Evolutionary conservation across 805 yeast genomes (phyloP).

Genomic region (Candida taoyuanica): DNA sequence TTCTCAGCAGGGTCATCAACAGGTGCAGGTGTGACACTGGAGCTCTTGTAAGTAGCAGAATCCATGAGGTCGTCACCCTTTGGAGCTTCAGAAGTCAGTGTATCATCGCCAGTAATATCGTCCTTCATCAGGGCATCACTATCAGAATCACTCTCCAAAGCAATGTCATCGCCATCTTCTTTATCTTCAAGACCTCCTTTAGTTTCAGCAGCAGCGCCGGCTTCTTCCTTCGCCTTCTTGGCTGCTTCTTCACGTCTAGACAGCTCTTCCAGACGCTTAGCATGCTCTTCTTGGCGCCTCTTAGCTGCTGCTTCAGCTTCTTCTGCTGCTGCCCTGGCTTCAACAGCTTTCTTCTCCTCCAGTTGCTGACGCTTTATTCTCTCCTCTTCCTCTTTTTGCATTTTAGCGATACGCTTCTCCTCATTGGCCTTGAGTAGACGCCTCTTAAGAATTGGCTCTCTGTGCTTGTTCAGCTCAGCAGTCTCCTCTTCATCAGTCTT

Average conservation of each 20-base stretch:
- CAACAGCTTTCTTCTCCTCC: constrained; percentile 3
- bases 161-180: constrained; percentile 1
- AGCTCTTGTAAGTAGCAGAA: neutral
- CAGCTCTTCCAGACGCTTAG: constrained; percentile 1
- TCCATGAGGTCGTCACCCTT: neutral
- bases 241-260: constrained; percentile 3
- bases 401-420: constrained; percentile 10
- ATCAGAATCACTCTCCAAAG: constrained; percentile 3
- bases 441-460: constrained; percentile 10
- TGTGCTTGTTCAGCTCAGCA: constrained; percentile 19
- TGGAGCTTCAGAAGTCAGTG: neutral
- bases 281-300: constrained; percentile 8
- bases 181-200: no score
- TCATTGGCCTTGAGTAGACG: constrained; percentile 15
- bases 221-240: constrained; percentile 3
- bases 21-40: neutral
- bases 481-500: constrained; percentile 42
- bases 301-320: constrained; percentile 4
- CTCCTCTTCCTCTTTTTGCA: constrained; percentile 13
- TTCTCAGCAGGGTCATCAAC: neutral
- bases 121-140: neutral
- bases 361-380: constrained; percentile 8
- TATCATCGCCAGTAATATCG: constrained; percentile 1
- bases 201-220: neutral
- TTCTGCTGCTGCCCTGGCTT: neutral